Percentiles rank a stretch among this genome's conserved stretches.
These are phyloP conservation scores for Cyclotella kingstonii DNA, from an alignment of 108 stramenopile species.

Conservation along the genomic window DNA sequence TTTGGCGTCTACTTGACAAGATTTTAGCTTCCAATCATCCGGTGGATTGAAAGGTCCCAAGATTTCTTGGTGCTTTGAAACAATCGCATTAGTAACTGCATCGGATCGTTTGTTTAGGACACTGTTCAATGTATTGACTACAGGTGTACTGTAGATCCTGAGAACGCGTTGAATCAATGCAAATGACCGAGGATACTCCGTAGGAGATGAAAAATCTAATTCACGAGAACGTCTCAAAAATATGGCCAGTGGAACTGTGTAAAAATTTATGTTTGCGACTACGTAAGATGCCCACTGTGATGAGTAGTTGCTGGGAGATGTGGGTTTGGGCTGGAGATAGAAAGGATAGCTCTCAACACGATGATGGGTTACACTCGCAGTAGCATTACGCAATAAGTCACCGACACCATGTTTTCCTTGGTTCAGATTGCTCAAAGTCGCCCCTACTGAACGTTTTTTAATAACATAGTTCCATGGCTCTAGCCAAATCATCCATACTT, in stretches of 20 bases:
- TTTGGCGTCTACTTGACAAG: constrained; percentile 67
- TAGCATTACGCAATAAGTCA: constrained; percentile 36
- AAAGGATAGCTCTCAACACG: constrained; percentile 34
- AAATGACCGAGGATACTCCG: constrained; percentile 50
- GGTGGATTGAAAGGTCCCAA: constrained; percentile 66
- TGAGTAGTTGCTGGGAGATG: constrained; percentile 56
- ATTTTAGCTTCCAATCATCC: constrained; percentile 40
- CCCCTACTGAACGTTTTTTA: constrained; percentile 29
- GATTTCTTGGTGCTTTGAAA: constrained; percentile 51
- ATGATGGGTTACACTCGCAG: constrained; percentile 19
- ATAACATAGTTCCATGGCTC: constrained; percentile 81
- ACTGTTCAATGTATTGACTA: constrained; percentile 61
- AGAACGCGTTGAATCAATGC: constrained; percentile 65
- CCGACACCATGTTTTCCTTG: not conserved
- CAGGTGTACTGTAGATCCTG: constrained; percentile 67
- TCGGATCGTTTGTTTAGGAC: constrained; percentile 39
- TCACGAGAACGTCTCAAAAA: constrained; percentile 89
- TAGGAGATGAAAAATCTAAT: constrained; percentile 73
- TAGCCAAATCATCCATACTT: constrained; percentile 81
- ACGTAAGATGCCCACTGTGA: constrained; percentile 78
- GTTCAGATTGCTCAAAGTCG: not conserved
- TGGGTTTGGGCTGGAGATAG: constrained; percentile 48
- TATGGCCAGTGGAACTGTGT: constrained; percentile 78
- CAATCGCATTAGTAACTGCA: constrained; percentile 30
- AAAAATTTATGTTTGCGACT: constrained; percentile 74